Evolutionary conservation across 2,329 filamentous ascomycete genomes (phyloP), one percentile per base, ranked within the genome.

Genomic region (Colletotrichum lentis): DNA sequence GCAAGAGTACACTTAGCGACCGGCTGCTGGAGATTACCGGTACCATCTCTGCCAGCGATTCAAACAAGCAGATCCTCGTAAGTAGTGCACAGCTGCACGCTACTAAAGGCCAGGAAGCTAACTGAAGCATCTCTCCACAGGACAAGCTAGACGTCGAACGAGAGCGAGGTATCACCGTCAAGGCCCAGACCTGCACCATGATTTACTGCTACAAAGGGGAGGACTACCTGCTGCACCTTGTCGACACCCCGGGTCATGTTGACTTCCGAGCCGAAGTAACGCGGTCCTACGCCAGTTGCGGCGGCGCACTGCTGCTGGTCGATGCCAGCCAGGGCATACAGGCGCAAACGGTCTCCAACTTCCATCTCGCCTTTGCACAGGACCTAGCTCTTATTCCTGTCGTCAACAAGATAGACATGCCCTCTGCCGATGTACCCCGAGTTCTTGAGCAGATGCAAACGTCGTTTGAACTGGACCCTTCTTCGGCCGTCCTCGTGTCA

Each of bases 101-200:
- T 16, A n/a, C 5, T 14, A 18, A 18, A 52, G 57, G 22, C 11
- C 5, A 35, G 3, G 27, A 49, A 50, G 55, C 65, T 72, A 20
- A 67, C 53, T 18, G 41, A 12, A 53, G 12, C 50, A 12, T n/a
- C 57, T 24, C n/a, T 14, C 37, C 39, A 41, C 62, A 82, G 80
- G 96, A 99, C 80, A 97, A 97, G 78, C 87, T 99, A 43, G 96
- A 99, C 77, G 96, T 99, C 63, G 96, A 99, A 81, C 86, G 96
- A 59, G 94, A 71, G 80, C 88, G 96, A 46, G 96, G 96, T 70
- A 99, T 99, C 77, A 99, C 96, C 0, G 96, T 99, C 78, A 99
- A 99, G 83, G 96, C 96, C 63, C 96, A 99, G 83, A 98, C 96
- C 65, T 98, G 96, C 80, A 96, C 91, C 64, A 99, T 99, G 96